Evolutionary conservation across 2,329 filamentous ascomycete genomes (phyloP).

Genomic region (Arthrobotrys iridis): DNA sequence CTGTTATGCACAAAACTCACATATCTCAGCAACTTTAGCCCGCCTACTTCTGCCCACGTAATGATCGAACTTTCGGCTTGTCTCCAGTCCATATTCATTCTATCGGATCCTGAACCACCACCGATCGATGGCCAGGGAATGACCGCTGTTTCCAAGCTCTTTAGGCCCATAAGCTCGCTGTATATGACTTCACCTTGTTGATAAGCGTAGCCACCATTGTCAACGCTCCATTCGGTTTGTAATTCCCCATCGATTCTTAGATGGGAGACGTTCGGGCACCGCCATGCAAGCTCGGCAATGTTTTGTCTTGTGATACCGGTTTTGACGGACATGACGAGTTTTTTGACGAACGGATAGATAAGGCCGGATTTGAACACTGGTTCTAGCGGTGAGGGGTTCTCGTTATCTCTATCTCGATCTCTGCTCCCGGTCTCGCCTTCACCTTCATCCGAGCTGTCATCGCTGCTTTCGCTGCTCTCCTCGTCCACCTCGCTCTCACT

Average conservation of each 20-base stretch:
- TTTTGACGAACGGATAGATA: conserved; percentile 10
- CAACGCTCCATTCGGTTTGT: not conserved
- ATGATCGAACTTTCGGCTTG: not conserved
- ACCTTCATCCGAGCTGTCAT: not conserved
- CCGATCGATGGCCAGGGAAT: conserved; percentile 8
- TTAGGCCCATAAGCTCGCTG: not conserved
- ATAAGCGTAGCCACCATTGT: not conserved
- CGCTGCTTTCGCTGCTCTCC: too few relatives aligned
- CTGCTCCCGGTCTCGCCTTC: not conserved
- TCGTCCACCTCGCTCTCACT: not conserved
- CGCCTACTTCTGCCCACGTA: not conserved
- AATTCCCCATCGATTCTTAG: not conserved
- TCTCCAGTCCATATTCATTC: not conserved
- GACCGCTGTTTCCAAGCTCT: not conserved
- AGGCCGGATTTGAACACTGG: conserved; percentile 2
- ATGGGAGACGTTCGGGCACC: not conserved
- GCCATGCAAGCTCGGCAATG: not conserved
- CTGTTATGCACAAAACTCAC: conserved; percentile 4
- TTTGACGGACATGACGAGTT: conserved; percentile 11
- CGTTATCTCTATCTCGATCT: not conserved
- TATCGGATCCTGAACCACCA: not conserved
- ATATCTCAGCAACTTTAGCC: not conserved
- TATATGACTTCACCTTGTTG: conserved; percentile 1
- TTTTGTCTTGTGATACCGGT: conserved; percentile 4
- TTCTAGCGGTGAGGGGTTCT: not conserved